Evolutionary conservation across 2,329 filamentous ascomycete species (phyloP), one percentile per base, ranked within the genome.

Genomic region (Colletotrichum zoysiae): DNA sequence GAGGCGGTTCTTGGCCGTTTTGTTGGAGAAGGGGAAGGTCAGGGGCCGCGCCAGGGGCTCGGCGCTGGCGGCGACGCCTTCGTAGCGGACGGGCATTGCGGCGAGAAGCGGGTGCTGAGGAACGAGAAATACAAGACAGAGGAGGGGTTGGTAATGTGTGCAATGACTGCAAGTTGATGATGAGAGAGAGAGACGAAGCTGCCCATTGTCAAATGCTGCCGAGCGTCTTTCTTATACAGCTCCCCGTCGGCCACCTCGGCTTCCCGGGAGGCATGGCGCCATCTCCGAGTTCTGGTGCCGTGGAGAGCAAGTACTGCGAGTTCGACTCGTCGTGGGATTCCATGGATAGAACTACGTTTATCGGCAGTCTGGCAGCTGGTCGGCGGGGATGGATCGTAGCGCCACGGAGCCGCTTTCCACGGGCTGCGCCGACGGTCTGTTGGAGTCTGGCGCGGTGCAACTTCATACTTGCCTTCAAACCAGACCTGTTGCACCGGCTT

Each of bases 1-100:
- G 76, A 92, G 90, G n/a, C 90, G 84, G 77, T 92, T 93, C 53
- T 86, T 86, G 2, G 90, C 90, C 2, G 85, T 87, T 67, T 82
- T 84, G 63, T 85, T 84, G 56, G 86, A 86, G 77, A 88, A 88
- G 46, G 81, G 78, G 71, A 87, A 88, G 18, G 81, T 78, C 50
- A 89, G 80, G 8, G 86, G 85, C 74, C 82, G 75, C 16, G 79
- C 84, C 26, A 89, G 78, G 71, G 64, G 56, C 48, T 71, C 68
- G 38, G 68, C 56, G 57, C 40, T 62, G 57, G 56, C 64, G 57
- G 65, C 26, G 18, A 57, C 16, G 35, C 64, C 57, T 40, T 38
- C 30, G 51, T 71, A 71, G 20, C 68, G 68, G 48, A 48, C 9
- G 30, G 61, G 18, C 67, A 70, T 70, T 38, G 26, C 26, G 16